Evolutionary conservation across 2,329 filamentous ascomycete species (phyloP).

Genomic region (Karstenula rhodostoma): DNA sequence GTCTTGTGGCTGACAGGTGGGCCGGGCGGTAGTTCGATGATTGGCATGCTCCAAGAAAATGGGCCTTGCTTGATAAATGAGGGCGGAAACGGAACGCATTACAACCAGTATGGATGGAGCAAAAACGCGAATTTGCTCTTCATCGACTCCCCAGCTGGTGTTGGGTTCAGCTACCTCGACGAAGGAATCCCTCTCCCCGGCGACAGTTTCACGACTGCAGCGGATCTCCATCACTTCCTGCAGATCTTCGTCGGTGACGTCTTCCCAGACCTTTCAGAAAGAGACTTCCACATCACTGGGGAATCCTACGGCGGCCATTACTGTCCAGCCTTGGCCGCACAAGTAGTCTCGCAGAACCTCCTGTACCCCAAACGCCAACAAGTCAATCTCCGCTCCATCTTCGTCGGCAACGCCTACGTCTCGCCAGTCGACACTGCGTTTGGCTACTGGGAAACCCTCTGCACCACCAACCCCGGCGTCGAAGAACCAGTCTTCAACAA

Average conservation of each 20-base stretch:
- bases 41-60: conserved; percentile 48
- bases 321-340: conserved; percentile 54
- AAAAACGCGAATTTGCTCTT: conserved; percentile 49
- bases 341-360: conserved; percentile 56
- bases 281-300: conserved; percentile 58
- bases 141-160: conserved; percentile 50
- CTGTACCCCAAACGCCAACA: conserved; percentile 52
- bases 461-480: conserved; percentile 56
- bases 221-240: conserved; percentile 60
- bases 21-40: conserved; percentile 47
- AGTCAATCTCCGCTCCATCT: conserved; percentile 54
- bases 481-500: conserved; percentile 54
- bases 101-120: conserved; percentile 52
- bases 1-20: conserved; percentile 55
- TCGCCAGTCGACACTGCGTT: conserved; percentile 52
- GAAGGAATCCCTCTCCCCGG: conserved; percentile 44
- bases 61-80: conserved; percentile 51
- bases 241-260: conserved; percentile 57
- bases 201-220: conserved; percentile 54
- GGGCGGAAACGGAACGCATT: conserved; percentile 47
- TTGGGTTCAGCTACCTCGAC: conserved; percentile 52
- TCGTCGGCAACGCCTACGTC: conserved; percentile 59
- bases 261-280: conserved; percentile 52
- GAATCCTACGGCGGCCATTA: conserved; percentile 62
- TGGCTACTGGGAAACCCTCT: conserved; percentile 58